These are phyloP conservation scores for Colletotrichum theobromicola DNA, from an alignment of 2,329 filamentous ascomycete species.

Conservation along the genomic window DNA sequence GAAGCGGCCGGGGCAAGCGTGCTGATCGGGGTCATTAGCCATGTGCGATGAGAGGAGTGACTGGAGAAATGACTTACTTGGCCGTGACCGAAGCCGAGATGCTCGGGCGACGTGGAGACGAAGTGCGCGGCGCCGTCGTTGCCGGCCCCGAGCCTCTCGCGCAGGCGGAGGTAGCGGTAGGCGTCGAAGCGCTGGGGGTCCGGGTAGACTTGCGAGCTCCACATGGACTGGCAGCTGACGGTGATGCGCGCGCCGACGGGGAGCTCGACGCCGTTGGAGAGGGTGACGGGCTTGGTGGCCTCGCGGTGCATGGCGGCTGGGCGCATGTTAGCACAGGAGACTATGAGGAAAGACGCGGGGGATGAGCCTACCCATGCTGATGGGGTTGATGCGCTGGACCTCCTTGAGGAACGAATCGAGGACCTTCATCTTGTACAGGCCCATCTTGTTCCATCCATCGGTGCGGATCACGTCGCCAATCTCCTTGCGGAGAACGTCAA, in stretches of 20 bases:
- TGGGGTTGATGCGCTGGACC: constrained; percentile 6
- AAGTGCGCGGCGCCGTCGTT: constrained; percentile 30
- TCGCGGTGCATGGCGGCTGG: constrained; percentile 16
- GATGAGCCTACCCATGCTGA: background rate
- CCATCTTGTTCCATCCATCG: constrained; percentile 20
- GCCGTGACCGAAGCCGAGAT: constrained; percentile 40
- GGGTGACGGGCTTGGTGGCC: constrained; percentile 7
- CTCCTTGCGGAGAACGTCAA: constrained; percentile 27
- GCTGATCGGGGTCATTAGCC: constrained; percentile 11
- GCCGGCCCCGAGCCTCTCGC: constrained; percentile 11
- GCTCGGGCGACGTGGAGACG: constrained; percentile 31
- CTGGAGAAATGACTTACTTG: background rate
- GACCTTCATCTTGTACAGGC: constrained; percentile 16
- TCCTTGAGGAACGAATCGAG: constrained; percentile 18
- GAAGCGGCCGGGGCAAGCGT: constrained; percentile 43
- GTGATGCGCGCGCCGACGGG: constrained; percentile 15
- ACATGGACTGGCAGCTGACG: constrained; percentile 8
- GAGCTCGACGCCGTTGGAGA: constrained; percentile 14
- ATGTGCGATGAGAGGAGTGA: background rate
- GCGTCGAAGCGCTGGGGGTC: constrained; percentile 12
- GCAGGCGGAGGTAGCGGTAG: constrained; percentile 15
- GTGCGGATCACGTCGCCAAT: constrained; percentile 22
- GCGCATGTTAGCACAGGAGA: background rate
- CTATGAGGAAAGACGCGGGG: fast-evolving
- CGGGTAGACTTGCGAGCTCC: background rate